Evolutionary conservation across 2,329 filamentous ascomycete genomes (phyloP).

Genomic region (Botrytis pseudocinerea): DNA sequence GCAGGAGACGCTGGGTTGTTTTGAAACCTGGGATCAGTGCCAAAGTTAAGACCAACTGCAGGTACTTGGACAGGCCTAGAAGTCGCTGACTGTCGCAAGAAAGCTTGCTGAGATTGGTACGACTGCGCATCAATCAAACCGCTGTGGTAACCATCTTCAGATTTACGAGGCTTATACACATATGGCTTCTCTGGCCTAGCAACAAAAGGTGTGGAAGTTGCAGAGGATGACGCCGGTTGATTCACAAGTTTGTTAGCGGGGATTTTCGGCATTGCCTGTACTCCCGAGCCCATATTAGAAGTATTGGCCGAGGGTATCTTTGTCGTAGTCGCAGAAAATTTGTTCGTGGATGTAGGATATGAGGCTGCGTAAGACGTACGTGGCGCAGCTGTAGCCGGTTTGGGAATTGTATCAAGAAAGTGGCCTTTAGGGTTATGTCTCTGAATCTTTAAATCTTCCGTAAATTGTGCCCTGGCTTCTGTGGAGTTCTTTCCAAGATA

Average conservation of each 20-base stretch:
- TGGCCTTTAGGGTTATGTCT: slow-evolving; percentile 68
- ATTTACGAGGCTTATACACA: slow-evolving; percentile 51
- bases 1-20: slow-evolving; percentile 3
- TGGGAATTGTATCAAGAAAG: slow-evolving; percentile 69
- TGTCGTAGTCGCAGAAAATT: slow-evolving; percentile 34
- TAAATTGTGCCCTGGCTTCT: slow-evolving; percentile 88
- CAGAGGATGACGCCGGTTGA: slow-evolving; percentile 33
- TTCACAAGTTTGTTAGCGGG: slow-evolving; percentile 24
- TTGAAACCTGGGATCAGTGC: slow-evolving; percentile 39
- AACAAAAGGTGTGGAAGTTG: slow-evolving; percentile 30
- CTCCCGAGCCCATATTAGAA: background rate
- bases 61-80: slow-evolving; percentile 25
- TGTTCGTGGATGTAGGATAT: slow-evolving; percentile 35
- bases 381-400: slow-evolving; percentile 47
- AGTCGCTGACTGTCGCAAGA: slow-evolving; percentile 36
- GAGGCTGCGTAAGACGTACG: slow-evolving; percentile 42
- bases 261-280: background rate
- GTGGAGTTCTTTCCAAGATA: slow-evolving; percentile 86
- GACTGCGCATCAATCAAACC: slow-evolving; percentile 37
- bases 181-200: slow-evolving; percentile 51
- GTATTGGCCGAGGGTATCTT: slow-evolving; percentile 35
- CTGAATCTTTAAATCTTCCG: slow-evolving; percentile 65
- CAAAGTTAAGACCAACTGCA: slow-evolving; percentile 35
- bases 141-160: slow-evolving; percentile 33
- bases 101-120: slow-evolving; percentile 40